A percentile compares a stretch with the other conserved stretches of the same genome.
Evolutionary conservation across 2,329 filamentous ascomycete species (phyloP).

Genomic region (Rhynchosporium agropyri): DNA sequence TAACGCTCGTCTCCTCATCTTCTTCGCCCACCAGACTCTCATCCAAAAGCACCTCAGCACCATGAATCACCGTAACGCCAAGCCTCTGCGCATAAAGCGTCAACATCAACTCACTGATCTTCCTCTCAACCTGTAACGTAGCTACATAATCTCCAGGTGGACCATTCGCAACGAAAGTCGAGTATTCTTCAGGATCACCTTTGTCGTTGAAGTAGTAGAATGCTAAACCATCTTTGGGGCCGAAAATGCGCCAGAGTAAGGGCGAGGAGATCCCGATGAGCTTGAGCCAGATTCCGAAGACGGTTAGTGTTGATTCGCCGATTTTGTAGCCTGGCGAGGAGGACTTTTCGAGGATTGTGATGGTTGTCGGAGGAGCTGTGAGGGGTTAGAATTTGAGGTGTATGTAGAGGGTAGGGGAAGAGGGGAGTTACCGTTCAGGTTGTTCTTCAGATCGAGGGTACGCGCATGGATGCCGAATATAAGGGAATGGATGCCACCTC

Average conservation of each 20-base stretch:
- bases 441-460: conserved; percentile 23
- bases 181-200: conserved; percentile 29
- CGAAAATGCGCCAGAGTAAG: conserved; percentile 34
- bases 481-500: conserved; percentile 35
- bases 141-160: conserved; percentile 29
- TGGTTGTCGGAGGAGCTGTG: background rate
- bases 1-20: background rate
- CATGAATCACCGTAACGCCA: conserved; percentile 38
- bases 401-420: background rate
- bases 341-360: conserved; percentile 35
- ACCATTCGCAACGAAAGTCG: conserved; percentile 30
- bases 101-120: conserved; percentile 38
- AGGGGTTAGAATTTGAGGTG: background rate
- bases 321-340: conserved; percentile 36
- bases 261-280: conserved; percentile 27
- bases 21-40: background rate
- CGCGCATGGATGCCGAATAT: conserved; percentile 36
- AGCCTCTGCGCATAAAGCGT: conserved; percentile 37
- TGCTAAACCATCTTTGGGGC: conserved; percentile 37
- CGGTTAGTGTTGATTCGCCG: conserved; percentile 36
- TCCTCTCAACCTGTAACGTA: conserved; percentile 37
- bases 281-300: conserved; percentile 34
- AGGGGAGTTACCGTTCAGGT: conserved; percentile 13
- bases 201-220: conserved; percentile 35
- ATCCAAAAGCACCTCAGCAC: conserved; percentile 23